phyloP scores from a whole-genome alignment of 768 basidiomycete species.

The Obba rivulosa region DNA sequence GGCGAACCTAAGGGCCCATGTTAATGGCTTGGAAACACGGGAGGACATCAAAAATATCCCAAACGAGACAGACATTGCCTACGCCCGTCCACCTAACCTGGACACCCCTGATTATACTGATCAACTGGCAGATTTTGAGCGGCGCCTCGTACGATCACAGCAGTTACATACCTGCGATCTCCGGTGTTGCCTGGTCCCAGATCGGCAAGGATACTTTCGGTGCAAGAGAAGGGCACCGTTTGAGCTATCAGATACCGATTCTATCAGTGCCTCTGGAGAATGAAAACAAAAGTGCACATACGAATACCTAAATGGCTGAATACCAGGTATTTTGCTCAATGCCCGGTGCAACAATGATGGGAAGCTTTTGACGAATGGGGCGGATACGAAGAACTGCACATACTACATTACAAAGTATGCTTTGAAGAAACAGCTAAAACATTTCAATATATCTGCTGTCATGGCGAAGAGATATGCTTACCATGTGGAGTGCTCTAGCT shows the following conservation, averaged over 20 bases:
- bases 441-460: conserved; percentile 32
- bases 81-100: conserved; percentile 31
- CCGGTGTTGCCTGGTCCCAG: conserved; percentile 5
- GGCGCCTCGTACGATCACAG: conserved; percentile 3
- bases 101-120: conserved; percentile 14
- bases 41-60: conserved; percentile 22
- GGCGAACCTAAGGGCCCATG: conserved; percentile 26
- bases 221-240: conserved; percentile 25
- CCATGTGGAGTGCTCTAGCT: conserved; percentile 11
- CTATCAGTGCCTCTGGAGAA: conserved; percentile 11
- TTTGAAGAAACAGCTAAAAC: conserved; percentile 30
- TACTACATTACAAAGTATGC: conserved; percentile 33
- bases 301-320: conserved; percentile 19
- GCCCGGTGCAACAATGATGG: conserved; percentile 35
- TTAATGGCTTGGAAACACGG: conserved; percentile 17
- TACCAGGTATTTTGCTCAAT: conserved; percentile 20
- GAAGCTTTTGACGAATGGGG: conserved; percentile 34
- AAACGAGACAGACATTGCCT: conserved; percentile 23
- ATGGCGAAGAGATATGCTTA: conserved; percentile 27
- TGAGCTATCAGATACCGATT: conserved; percentile 2
- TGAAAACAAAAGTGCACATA: conserved; percentile 12
- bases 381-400: conserved; percentile 27
- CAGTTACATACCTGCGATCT: conserved; percentile 19
- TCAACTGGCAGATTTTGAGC: conserved; percentile 9
- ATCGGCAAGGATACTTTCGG: conserved; percentile 3